Evolutionary conservation across 768 basidiomycete species (phyloP), one percentile per base, ranked within the genome.

Genomic region (Amanita molliuscula): DNA sequence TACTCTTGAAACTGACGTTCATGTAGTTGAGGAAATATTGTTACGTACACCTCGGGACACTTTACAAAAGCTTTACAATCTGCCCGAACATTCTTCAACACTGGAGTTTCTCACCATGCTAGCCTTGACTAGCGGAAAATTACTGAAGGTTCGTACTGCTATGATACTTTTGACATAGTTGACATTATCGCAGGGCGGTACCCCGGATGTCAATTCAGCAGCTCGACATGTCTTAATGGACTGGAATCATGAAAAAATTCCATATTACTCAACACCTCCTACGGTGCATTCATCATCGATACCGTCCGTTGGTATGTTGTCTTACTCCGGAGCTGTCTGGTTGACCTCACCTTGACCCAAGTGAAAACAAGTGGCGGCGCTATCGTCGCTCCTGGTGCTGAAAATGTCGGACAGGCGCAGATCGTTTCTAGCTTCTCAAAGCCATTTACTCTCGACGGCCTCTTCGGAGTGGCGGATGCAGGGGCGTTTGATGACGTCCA

Each of bases 241-340:
- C 61, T 99, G 95, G 94, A 97, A 97, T 59, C 81, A 89, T 51
- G 92, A 96, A 63, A 95, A 91, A 61, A 95, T 97, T 9, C 86
- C 89, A 0, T 98, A 89, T 67, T 88, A 75, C 67, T 88, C 91
- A 3, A 62, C 70, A 1, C 91, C 93, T 7, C 93, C 95, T 0
- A 59, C 70, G 6, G 62, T 88, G 2, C 90, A 94, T 61, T 84
- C 89, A 0, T 89, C 88, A 0, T 73, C 78, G 28, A 72, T 90
- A 50, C 84, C 87, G 4, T 73, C 73, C 8, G 70, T 67, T 5
- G 62, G 75, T 66, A 61, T 46, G 56, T 58, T 9, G 11, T 28
- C 36, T n/a, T 13, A n/a, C 50, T 28, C 18, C 10, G 15, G 10
- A 15, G n/a, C n/a, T 29, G 10, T 8, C n/a, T 25, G 15, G 6